These are phyloP conservation scores for Ramalina intermedia DNA, from an alignment of 495 filamentous ascomycete genomes.

Conservation along the genomic window DNA sequence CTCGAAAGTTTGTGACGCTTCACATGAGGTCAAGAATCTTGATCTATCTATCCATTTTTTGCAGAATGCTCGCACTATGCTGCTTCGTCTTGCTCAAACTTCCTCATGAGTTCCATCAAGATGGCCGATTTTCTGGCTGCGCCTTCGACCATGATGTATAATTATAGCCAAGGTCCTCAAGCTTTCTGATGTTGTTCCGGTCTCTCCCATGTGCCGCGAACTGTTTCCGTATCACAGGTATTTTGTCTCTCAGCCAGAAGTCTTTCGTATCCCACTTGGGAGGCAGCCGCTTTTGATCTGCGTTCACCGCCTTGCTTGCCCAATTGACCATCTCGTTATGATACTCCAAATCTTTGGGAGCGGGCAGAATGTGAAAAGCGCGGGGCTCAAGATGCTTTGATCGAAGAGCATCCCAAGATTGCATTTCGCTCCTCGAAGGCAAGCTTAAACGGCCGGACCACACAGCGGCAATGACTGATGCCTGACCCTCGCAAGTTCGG, in stretches of 20 bases:
- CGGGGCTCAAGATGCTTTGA: conserved; percentile 26
- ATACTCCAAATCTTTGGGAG: conserved; percentile 60
- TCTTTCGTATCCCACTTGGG: conserved; percentile 53
- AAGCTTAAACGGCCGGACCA: conserved; percentile 54
- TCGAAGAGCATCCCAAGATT: conserved; percentile 40
- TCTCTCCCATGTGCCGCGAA: conserved; percentile 35
- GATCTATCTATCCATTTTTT: too few species aligned
- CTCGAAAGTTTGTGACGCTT: too few species aligned
- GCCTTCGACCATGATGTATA: conserved; percentile 15
- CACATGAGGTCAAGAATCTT: too few species aligned
- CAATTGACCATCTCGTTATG: conserved; percentile 57
- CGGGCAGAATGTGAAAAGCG: conserved; percentile 54
- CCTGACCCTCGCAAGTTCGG: conserved; percentile 63
- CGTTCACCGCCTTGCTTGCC: conserved; percentile 31
- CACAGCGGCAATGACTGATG: conserved; percentile 57
- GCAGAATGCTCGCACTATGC: too few species aligned
- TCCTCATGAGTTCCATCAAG: too few species aligned
- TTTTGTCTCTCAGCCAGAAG: conserved; percentile 44
- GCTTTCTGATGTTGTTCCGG: conserved; percentile 26
- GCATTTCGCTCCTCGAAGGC: conserved; percentile 49
- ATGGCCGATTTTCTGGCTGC: too few species aligned
- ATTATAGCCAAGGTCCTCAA: conserved; percentile 47
- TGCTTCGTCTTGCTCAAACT: too few species aligned
- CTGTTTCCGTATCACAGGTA: conserved; percentile 39
- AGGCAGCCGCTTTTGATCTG: conserved; percentile 45